Evolutionary conservation across 75 land plant genomes (phyloP), one percentile per base, ranked within the genome.

Genomic region (Pseudotsuga menziesii): DNA sequence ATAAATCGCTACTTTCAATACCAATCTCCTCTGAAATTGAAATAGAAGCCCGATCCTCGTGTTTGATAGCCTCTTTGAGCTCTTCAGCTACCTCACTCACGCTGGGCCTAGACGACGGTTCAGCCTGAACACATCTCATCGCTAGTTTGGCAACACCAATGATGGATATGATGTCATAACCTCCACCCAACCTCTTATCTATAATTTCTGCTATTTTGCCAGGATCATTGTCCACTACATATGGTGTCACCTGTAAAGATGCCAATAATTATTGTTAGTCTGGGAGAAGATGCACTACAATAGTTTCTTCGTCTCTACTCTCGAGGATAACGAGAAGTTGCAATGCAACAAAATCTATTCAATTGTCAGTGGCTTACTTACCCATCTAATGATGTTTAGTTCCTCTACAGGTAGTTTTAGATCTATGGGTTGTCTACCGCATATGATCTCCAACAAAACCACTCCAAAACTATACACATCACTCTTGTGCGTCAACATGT

Each of bases 391-490:
- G 0, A 62, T 15, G 15, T 62, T 35, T 3, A 62, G 1, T 29
- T 62, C 14, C 5, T 62, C 66, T 29, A 26, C 66, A 27, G 66
- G 29, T 4, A 12, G 66, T 62, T 2, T 14, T 7, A 27, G 29
- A 62, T 62, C 66, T 22, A 62, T 25, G 23, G 66, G 36, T 26
- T 16, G 35, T 35, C 66, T 62, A 35, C 36, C 66, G 36, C 15
- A 62, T 13, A 62, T 62, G 19, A 62, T 62, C 36, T 29, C 66
- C 9, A 64, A 14, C 44, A 77, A 12, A 36, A 77, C 74, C 35
- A 77, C 78, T 32, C 78, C 78, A 66, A 77, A 77, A 48, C 78
- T 77, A 58, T 77, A 77, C 48, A 66, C 78, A 52, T 77, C 78
- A 11, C 61, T 64, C 74, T 77, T 77, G 1, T 77, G 35, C 17